Evolutionary conservation across 257 asterid genomes (phyloP).

Genomic region (Solanum sejunctum): DNA sequence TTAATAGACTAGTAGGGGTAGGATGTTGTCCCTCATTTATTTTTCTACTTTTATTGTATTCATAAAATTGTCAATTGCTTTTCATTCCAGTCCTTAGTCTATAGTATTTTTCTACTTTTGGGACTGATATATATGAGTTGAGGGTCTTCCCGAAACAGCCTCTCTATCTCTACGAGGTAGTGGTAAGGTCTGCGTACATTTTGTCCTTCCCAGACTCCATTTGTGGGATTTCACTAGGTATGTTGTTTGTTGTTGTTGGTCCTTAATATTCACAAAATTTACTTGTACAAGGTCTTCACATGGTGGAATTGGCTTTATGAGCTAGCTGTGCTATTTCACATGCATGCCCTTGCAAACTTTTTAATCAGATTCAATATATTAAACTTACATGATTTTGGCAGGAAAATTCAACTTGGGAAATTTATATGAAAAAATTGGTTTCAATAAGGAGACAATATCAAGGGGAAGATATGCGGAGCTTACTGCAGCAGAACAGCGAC

Average conservation of each 20-base stretch:
- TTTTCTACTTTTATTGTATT: too few relatives aligned
- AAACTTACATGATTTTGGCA: slow-evolving; percentile 14
- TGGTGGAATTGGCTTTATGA: background rate
- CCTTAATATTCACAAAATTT: background rate
- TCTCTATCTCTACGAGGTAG: too few relatives aligned
- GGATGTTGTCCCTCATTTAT: too few relatives aligned
- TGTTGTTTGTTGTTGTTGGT: background rate
- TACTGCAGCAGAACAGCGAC: slow-evolving; percentile 85
- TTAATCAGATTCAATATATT: background rate
- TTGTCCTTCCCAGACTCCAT: too few relatives aligned
- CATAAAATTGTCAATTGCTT: too few relatives aligned
- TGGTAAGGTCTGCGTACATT: too few relatives aligned
- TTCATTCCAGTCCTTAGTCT: too few relatives aligned
- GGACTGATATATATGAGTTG: too few relatives aligned
- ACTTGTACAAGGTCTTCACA: background rate
- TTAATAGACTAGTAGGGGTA: too few relatives aligned
- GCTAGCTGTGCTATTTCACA: background rate
- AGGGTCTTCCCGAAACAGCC: too few relatives aligned
- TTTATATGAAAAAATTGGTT: slow-evolving; percentile 80
- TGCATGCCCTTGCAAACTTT: background rate
- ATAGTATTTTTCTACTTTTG: too few relatives aligned
- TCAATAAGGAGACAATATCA: slow-evolving; percentile 84
- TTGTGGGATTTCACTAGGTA: too few relatives aligned
- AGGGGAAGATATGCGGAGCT: slow-evolving; percentile 89
- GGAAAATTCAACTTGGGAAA: slow-evolving; percentile 84